These are phyloP conservation scores for Trapa bicornis DNA, from an alignment of 345 rosid genomes.

Conservation along the genomic window DNA sequence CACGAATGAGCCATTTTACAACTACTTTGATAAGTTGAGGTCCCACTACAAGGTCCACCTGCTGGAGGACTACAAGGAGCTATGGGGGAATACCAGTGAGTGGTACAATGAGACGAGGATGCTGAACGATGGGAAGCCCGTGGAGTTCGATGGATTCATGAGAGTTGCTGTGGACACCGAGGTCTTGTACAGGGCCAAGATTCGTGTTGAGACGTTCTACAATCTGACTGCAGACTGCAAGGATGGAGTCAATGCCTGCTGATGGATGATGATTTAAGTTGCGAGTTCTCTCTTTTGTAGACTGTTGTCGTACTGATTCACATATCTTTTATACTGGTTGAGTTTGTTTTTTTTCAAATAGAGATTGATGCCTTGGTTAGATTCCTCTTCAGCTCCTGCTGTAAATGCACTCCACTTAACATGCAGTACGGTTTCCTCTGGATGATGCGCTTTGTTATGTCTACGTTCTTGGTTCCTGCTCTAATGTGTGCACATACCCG, in stretches of 20 bases:
- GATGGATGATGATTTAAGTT: constrained; percentile 17
- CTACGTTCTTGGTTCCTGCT: too few relatives aligned
- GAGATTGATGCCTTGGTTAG: not conserved
- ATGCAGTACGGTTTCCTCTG: not conserved
- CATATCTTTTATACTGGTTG: not conserved
- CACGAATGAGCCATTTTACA: constrained; percentile 79
- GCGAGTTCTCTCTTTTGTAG: constrained; percentile 3
- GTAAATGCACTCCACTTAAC: not conserved
- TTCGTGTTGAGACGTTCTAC: constrained; percentile 75
- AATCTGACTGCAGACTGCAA: constrained; percentile 84
- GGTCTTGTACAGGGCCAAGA: constrained; percentile 66
- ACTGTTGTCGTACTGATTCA: constrained; percentile 10
- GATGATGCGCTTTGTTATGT: not conserved
- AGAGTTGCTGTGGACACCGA: constrained; percentile 94
- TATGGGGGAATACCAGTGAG: constrained; percentile 82
- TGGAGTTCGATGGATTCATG: constrained; percentile 94
- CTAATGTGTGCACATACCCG: not conserved
- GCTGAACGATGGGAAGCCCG: constrained; percentile 60
- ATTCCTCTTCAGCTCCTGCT: constrained; percentile 2
- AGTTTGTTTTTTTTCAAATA: not conserved
- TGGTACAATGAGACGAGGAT: constrained; percentile 82
- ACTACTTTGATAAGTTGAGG: constrained; percentile 85
- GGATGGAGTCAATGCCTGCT: constrained; percentile 83
- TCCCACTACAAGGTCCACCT: constrained; percentile 77
- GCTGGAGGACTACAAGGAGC: constrained; percentile 70